phyloP scores from a whole-genome alignment of 805 yeast species.

The Metschnikowia amazonensis region DNA sequence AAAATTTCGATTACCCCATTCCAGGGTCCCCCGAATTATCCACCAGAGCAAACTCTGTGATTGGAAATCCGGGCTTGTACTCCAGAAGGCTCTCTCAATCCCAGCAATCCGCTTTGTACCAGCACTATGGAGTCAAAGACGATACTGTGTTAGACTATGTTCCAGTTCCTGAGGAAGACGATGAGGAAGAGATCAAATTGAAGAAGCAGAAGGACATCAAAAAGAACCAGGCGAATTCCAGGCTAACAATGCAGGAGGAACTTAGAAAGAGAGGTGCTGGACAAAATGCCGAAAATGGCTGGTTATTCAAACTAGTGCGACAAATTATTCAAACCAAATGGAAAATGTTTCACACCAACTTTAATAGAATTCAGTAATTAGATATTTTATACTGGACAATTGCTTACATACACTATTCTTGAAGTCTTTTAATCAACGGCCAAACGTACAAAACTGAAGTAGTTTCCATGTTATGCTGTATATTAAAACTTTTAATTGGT shows the following conservation, averaged over 20 bases:
- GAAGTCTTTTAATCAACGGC: too few relatives aligned
- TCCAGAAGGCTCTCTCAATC: constrained; percentile 42
- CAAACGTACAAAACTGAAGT: too few relatives aligned
- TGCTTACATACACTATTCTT: too few relatives aligned
- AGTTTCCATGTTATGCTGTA: too few relatives aligned
- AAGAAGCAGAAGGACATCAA: constrained; percentile 33
- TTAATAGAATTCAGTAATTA: too few relatives aligned
- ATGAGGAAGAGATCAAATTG: constrained; percentile 45
- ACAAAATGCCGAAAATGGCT: constrained; percentile 28
- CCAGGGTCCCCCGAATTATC: constrained; percentile 45
- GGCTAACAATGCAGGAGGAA: constrained; percentile 14
- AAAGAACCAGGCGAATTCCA: constrained; percentile 22
- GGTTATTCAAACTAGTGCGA: too few relatives aligned
- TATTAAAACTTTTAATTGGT: too few relatives aligned
- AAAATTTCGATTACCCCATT: constrained; percentile 44
- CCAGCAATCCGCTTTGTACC: constrained; percentile 42
- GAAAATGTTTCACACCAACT: too few relatives aligned
- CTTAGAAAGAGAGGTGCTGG: constrained; percentile 18
- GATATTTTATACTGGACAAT: too few relatives aligned
- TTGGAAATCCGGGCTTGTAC: constrained; percentile 33
- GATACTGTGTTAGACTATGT: constrained; percentile 42
- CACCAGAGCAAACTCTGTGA: constrained; percentile 43
- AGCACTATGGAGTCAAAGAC: constrained; percentile 43
- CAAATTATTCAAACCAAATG: too few relatives aligned
- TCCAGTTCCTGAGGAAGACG: constrained; percentile 40